phyloP scores from a whole-genome alignment of 805 yeast species.

The Barnettozyma pratensis region DNA sequence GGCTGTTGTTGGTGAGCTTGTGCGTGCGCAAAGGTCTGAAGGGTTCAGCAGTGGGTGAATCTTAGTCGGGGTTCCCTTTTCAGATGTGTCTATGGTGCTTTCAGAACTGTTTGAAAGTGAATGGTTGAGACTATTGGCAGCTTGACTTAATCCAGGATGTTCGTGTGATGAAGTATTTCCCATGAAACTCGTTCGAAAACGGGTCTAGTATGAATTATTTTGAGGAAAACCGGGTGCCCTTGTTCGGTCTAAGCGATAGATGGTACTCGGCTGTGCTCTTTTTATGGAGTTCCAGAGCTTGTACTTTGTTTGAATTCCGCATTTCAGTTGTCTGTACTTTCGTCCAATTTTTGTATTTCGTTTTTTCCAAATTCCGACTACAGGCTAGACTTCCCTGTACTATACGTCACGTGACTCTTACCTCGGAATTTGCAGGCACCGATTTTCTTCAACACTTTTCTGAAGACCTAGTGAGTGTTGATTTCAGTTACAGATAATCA shows the following conservation, averaged over 20 bases:
- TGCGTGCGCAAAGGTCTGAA: slow-evolving; percentile 9
- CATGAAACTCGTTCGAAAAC: slow-evolving; percentile 5
- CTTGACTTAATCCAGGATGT: slow-evolving; percentile 6
- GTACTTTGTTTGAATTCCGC: too few relatives aligned
- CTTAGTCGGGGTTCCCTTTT: slow-evolving; percentile 1
- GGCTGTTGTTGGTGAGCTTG: slow-evolving; percentile 16
- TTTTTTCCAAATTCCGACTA: neutral
- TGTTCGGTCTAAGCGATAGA: too few relatives aligned
- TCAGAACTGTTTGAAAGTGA: neutral
- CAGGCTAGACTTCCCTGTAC: neutral
- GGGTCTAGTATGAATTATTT: neutral
- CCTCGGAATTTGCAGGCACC: too few relatives aligned
- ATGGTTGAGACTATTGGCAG: slow-evolving; percentile 1
- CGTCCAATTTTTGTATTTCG: too few relatives aligned
- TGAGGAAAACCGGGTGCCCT: neutral
- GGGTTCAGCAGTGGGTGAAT: slow-evolving; percentile 20
- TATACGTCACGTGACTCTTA: too few relatives aligned
- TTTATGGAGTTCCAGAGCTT: too few relatives aligned
- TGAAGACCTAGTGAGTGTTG: too few relatives aligned
- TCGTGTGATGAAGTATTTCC: slow-evolving; percentile 17
- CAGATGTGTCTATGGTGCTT: neutral
- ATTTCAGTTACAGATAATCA: too few relatives aligned
- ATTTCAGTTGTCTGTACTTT: too few relatives aligned
- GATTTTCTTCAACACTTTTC: too few relatives aligned
- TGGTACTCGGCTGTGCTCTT: too few relatives aligned